These are phyloP conservation scores for Sugiyamaella japonica DNA, from an alignment of 1,139 yeast genomes.

Conservation along the genomic window DNA sequence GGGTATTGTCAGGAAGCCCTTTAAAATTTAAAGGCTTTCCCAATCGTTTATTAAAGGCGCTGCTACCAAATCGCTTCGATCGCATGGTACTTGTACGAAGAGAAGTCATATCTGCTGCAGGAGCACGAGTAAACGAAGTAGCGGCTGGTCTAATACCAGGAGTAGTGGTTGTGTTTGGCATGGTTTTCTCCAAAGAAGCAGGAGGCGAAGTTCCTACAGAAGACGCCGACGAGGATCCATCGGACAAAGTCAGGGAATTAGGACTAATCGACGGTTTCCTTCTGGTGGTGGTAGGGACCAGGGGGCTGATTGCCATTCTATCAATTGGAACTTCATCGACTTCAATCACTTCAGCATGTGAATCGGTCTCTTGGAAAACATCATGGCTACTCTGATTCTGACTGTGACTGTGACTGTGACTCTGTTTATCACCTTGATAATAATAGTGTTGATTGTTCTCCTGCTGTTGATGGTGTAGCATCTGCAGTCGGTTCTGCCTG, in stretches of 20 bases:
- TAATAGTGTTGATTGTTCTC: background rate
- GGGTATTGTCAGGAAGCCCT: conserved; percentile 5
- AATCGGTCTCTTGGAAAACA: background rate
- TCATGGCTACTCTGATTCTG: background rate
- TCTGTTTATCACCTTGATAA: background rate
- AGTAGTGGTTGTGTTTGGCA: conserved; percentile 14
- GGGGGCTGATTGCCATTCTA: conserved; percentile 8
- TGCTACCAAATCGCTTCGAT: conserved; percentile 17
- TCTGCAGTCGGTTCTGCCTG: conserved; percentile 3
- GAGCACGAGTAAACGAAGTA: conserved; percentile 20
- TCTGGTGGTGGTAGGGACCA: background rate
- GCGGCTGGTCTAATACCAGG: conserved; percentile 20
- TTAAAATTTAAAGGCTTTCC: conserved; percentile 14
- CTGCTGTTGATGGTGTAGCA: conserved; percentile 6
- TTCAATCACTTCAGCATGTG: background rate
- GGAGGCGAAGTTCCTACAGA: conserved; percentile 12
- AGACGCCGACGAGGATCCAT: conserved; percentile 2
- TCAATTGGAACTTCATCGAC: background rate
- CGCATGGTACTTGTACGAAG: conserved; percentile 18
- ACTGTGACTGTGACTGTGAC: background rate
- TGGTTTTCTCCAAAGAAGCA: background rate
- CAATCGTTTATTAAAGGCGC: conserved; percentile 13
- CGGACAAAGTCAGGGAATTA: background rate
- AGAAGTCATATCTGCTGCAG: conserved; percentile 21
- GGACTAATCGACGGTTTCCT: conserved; percentile 7